Base-by-base conservation (phyloP, 208 protist genomes). In the Trypanosomatidae sp. region DNA sequence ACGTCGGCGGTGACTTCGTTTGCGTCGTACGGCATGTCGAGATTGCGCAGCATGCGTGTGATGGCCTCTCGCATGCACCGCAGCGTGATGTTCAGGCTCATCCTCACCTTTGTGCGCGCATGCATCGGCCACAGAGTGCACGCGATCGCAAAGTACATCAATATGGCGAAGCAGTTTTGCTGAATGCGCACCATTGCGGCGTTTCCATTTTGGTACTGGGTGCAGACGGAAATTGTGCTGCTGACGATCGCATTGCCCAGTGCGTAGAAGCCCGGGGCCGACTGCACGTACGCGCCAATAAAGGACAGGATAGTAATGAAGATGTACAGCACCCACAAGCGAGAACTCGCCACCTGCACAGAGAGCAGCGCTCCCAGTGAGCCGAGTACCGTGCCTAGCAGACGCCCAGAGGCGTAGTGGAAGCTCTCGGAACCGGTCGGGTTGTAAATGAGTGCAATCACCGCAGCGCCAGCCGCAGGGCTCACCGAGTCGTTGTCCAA, bases 111-210 rank as follows among this genome's bases (percentile, higher is more conserved):
- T 7, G 76, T 84, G 56, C 76, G 77, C 7, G 84, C 90, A 12
- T 85, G 90, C 90, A 97, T 95, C 59, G 92, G 92, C 91, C 92
- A 97, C 67, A 97, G 41, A 15, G 88, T 50, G 46, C 73, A 89
- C 41, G 85, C 83, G 72, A 97, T 93, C 43, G 83, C 84, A 75
- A 97, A 97, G 79, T 97, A 97, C 66, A 97, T 87, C 64, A 95
- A 80, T 85, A 97, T 97, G 49, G 92, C 90, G 52, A 97, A 97
- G 73, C 90, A 89, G 80, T 97, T 97, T 73, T 97, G 92, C 70
- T 97, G 81, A 73, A 97, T 97, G 79, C 92, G 92, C 55, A 86
- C 81, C 85, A 97, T 95, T n/a, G 92, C 92, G 36, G 92, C 92
- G 53, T 68, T 77, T 43, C 84, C 74, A 60, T 95, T 79, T 58